Percentiles rank a stretch among this genome's conserved stretches.
Conservation (phyloP, 352 stramenopile species). For the Halophytophthora polymorphica region DNA sequence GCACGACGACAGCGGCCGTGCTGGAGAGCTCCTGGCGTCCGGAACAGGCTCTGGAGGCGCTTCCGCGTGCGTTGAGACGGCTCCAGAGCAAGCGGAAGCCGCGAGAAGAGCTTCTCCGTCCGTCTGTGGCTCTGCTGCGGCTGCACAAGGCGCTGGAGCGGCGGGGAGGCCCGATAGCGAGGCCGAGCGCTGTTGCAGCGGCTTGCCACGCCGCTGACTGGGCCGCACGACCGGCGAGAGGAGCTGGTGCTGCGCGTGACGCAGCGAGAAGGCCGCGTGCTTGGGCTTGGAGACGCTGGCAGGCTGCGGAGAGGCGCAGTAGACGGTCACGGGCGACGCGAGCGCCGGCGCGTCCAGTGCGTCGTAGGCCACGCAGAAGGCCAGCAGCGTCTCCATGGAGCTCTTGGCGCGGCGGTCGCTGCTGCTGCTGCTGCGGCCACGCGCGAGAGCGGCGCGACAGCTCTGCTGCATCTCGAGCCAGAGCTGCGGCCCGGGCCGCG, state of each 20-base stretch:
- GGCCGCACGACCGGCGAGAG: constrained; percentile 54
- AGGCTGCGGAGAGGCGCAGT: constrained; percentile 34
- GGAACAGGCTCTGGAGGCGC: background rate
- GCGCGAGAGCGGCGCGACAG: constrained; percentile 35
- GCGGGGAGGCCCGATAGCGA: constrained; percentile 1
- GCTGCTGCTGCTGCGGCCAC: constrained; percentile 9
- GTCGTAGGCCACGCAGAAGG: constrained; percentile 36
- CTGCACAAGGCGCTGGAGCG: too few species aligned
- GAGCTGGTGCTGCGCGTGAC: constrained; percentile 45
- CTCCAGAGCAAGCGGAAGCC: too few species aligned
- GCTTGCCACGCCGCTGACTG: constrained; percentile 29
- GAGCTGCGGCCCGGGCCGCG: constrained; percentile 25
- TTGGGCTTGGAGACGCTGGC: constrained; percentile 25
- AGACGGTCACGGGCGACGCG: constrained; percentile 34
- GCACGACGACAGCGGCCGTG: constrained; percentile 11
- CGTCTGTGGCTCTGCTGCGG: background rate
- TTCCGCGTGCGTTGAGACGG: too few species aligned
- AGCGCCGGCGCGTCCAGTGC: constrained; percentile 27
- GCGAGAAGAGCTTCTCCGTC: too few species aligned
- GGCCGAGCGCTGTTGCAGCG: constrained; percentile 7
- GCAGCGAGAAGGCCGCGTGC: constrained; percentile 38
- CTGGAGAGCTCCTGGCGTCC: background rate
- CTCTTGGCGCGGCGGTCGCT: background rate
- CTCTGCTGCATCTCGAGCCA: constrained; percentile 63
- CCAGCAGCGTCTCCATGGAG: constrained; percentile 51